These are phyloP conservation scores for Coniosporium apollinis DNA, from an alignment of 495 filamentous ascomycete genomes.

Conservation along the genomic window DNA sequence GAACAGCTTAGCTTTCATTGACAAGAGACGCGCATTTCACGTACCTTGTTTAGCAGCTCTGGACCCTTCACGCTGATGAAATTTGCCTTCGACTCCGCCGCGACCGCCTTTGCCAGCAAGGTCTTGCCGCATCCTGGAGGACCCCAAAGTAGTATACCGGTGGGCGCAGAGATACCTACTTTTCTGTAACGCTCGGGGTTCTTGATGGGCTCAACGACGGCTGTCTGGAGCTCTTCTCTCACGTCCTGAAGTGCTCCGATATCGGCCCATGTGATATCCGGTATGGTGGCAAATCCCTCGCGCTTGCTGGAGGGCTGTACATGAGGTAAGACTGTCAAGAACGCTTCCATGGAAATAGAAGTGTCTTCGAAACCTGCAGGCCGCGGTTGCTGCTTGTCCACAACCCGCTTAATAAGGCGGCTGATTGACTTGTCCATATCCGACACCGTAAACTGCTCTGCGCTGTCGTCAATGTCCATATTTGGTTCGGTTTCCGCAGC, in stretches of 20 bases:
- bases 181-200: slow-evolving; percentile 60
- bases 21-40: not conserved
- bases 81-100: slow-evolving; percentile 87
- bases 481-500: slow-evolving; percentile 11
- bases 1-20: not conserved
- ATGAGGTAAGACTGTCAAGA: slow-evolving; percentile 58
- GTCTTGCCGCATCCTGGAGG: slow-evolving; percentile 97
- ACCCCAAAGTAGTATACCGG: slow-evolving; percentile 89
- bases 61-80: slow-evolving; percentile 98
- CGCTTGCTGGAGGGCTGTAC: slow-evolving; percentile 89
- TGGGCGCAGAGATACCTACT: slow-evolving; percentile 75
- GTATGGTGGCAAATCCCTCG: slow-evolving; percentile 92
- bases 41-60: slow-evolving; percentile 68
- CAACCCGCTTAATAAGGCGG: slow-evolving; percentile 37
- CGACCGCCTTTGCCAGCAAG: slow-evolving; percentile 86
- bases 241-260: slow-evolving; percentile 73
- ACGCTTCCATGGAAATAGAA: slow-evolving; percentile 44
- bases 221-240: slow-evolving; percentile 65
- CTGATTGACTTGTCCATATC: slow-evolving; percentile 22
- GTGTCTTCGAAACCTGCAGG: slow-evolving; percentile 23
- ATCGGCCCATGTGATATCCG: slow-evolving; percentile 89
- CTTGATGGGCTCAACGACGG: slow-evolving; percentile 86
- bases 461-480: slow-evolving; percentile 13
- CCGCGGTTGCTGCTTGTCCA: slow-evolving; percentile 24
- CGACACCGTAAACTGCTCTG: slow-evolving; percentile 23